Percentiles rank a stretch among this genome's conserved stretches.
Conservation (phyloP, 352 stramenopile species). For the Aphanomyces astaci region DNA sequence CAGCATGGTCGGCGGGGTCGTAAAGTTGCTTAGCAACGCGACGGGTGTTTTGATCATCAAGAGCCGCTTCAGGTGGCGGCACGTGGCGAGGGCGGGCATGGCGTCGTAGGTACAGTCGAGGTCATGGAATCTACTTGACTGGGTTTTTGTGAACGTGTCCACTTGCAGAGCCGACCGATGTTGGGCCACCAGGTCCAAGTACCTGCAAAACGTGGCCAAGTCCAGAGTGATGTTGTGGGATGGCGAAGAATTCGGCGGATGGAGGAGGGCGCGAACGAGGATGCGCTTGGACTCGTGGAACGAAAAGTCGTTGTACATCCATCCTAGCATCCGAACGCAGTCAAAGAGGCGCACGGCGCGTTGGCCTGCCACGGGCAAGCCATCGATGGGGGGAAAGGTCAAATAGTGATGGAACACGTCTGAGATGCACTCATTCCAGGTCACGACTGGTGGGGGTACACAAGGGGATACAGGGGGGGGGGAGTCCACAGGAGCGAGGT, state of each 20-base stretch:
- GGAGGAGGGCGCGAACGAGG: background rate
- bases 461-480: background rate
- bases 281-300: background rate
- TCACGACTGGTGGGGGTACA: background rate
- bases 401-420: background rate
- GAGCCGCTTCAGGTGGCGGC: background rate
- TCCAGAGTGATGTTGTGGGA: background rate
- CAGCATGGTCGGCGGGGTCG: background rate
- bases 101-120: background rate
- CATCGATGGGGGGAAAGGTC: background rate
- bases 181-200: background rate
- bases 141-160: background rate
- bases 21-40: background rate
- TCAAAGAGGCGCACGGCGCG: background rate
- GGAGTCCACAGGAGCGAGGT: too few relatives aligned
- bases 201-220: background rate
- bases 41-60: background rate
- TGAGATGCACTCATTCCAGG: background rate
- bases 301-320: conserved; percentile 3
- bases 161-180: background rate
- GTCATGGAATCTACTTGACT: background rate
- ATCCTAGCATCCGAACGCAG: background rate
- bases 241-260: background rate
- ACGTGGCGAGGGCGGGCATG: background rate
- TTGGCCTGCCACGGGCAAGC: background rate